A percentile compares a stretch with the other conserved stretches of the same genome.
Evolutionary conservation across 495 filamentous ascomycete species (phyloP).

Genomic region (Penicillium simplicissimum): DNA sequence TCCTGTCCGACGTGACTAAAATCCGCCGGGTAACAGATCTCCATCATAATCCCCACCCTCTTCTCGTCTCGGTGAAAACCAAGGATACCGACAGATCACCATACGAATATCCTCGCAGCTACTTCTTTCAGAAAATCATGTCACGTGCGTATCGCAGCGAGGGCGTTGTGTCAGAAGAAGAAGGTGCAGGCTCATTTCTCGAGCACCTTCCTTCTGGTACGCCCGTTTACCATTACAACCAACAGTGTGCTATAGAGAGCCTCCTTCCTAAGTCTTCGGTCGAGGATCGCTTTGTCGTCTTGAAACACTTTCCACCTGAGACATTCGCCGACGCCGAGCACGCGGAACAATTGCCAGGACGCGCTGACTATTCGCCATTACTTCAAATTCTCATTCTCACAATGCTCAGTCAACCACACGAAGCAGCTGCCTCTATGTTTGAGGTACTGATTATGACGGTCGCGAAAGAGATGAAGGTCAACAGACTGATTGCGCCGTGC

Average conservation of each 20-base stretch:
- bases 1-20: no score
- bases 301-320: not conserved
- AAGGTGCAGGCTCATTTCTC: not conserved
- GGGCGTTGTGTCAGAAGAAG: not conserved
- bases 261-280: not conserved
- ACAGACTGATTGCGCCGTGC: not conserved
- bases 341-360: not conserved
- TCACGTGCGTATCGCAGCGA: not conserved
- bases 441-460: not conserved
- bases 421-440: not conserved
- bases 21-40: no score
- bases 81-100: not conserved
- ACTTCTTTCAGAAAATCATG: not conserved
- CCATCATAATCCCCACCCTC: not conserved
- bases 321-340: not conserved
- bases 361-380: slow-evolving; percentile 9
- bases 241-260: not conserved
- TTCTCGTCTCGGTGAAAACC: not conserved
- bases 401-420: slow-evolving; percentile 3
- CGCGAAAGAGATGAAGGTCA: not conserved
- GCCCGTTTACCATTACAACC: not conserved
- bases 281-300: slow-evolving; percentile 5
- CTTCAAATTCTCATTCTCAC: slow-evolving; percentile 10
- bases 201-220: not conserved
- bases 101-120: not conserved